Evolutionary conservation across 345 rosid species (phyloP).

Genomic region (Dipteronia dyeriana): DNA sequence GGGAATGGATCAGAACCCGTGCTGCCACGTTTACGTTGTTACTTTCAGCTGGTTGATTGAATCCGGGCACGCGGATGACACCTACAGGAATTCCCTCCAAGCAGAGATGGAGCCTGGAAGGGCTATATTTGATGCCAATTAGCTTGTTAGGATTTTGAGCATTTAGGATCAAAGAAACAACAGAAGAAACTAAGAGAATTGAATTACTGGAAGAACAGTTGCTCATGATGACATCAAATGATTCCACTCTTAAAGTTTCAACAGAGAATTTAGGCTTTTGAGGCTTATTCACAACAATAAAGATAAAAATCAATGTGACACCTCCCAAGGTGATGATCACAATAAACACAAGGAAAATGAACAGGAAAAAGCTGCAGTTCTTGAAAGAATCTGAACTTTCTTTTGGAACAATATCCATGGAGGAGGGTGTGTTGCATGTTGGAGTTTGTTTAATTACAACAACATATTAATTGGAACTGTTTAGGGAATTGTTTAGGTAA

Average conservation of each 20-base stretch:
- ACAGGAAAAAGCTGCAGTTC: conserved; percentile 15
- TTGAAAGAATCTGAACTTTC: conserved; percentile 23
- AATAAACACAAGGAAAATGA: conserved; percentile 19
- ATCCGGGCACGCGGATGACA: conserved; percentile 27
- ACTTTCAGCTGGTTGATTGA: conserved; percentile 40
- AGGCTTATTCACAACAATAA: conserved; percentile 25
- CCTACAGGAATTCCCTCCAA: conserved; percentile 29
- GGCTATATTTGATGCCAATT: conserved; percentile 27
- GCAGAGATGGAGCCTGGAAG: conserved; percentile 31
- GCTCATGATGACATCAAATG: conserved; percentile 26
- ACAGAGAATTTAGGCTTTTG: conserved; percentile 34
- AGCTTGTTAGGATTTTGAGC: conserved; percentile 41
- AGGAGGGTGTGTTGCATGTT: conserved; percentile 7
- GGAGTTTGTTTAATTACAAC: not conserved
- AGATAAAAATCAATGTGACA: conserved; percentile 13
- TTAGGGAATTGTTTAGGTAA: conserved; percentile 3
- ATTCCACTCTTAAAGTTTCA: conserved; percentile 26
- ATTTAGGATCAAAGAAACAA: conserved; percentile 29
- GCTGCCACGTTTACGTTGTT: conserved; percentile 22
- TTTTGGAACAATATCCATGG: conserved; percentile 21
- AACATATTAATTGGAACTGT: not conserved
- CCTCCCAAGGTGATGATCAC: conserved; percentile 17
- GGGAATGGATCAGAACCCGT: conserved; percentile 22
- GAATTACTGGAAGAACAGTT: conserved; percentile 20
- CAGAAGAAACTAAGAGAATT: conserved; percentile 32